Conservation (phyloP, 805 yeast genomes). For the Cyberlindnera sargentensis region DNA sequence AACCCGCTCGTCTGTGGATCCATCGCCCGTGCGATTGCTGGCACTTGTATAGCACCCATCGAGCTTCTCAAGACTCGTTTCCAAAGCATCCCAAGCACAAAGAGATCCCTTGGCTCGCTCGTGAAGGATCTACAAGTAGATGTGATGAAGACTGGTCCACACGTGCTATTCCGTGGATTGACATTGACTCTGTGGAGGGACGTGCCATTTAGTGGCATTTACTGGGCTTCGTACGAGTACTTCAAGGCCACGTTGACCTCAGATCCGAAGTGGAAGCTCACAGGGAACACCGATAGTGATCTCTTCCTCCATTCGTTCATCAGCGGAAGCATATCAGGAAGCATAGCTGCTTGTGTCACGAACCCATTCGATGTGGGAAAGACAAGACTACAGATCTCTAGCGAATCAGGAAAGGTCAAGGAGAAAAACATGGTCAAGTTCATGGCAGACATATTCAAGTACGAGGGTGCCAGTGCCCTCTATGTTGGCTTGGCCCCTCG, state of each 20-base stretch:
- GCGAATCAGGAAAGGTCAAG: constrained; percentile 12
- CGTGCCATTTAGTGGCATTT: constrained; percentile 92
- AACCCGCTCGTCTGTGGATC: constrained; percentile 87
- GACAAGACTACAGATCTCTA: constrained; percentile 75
- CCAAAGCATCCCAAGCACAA: constrained; percentile 71
- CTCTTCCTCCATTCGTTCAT: constrained; percentile 60
- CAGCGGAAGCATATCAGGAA: constrained; percentile 80
- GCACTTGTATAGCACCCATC: constrained; percentile 79
- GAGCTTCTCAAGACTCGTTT: constrained; percentile 83
- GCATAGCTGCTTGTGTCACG: constrained; percentile 78
- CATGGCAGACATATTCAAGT: constrained; percentile 51
- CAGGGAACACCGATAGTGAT: constrained; percentile 25
- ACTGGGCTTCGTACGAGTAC: constrained; percentile 84
- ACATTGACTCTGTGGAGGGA: constrained; percentile 92
- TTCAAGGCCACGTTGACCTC: constrained; percentile 23
- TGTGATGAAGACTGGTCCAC: constrained; percentile 48
- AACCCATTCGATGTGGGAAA: constrained; percentile 98
- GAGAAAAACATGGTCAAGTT: constrained; percentile 60
- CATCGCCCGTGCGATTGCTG: constrained; percentile 73
- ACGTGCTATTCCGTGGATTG: constrained; percentile 74
- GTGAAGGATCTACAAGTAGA: constrained; percentile 47
- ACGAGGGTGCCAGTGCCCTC: constrained; percentile 79
- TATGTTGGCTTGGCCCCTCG: constrained; percentile 86
- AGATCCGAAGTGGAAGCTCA: constrained; percentile 1
- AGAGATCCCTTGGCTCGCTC: constrained; percentile 31